phyloP scores from a whole-genome alignment of 2,329 filamentous ascomycete species.

The Stromatinia cepivora region DNA sequence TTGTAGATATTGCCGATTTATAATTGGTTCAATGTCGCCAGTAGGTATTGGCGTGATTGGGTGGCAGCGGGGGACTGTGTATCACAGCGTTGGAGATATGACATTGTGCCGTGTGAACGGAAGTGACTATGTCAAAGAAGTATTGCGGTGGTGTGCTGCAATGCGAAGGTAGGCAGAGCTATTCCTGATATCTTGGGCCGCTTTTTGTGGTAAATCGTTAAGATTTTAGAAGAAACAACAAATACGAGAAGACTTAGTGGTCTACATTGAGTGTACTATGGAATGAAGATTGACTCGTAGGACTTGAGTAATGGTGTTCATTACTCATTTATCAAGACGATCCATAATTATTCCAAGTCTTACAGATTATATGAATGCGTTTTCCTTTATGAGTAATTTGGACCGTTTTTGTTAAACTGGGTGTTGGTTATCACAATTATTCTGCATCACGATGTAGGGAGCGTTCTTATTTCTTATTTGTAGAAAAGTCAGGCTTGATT shows the following conservation, averaged over 20 bases:
- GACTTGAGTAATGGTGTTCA: not conserved
- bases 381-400: no score
- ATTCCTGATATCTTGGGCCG: not conserved
- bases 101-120: not conserved
- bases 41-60: not conserved
- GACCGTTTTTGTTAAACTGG: not conserved
- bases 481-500: conserved; percentile 1
- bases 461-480: not conserved
- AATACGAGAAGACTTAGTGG: not conserved
- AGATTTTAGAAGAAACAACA: not conserved
- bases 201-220: not conserved
- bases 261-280: not conserved
- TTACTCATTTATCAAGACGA: no score
- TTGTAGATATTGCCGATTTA: not conserved
- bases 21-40: not conserved
- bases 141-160: no score
- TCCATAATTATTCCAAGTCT: no score
- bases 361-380: no score
- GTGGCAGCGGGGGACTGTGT: not conserved
- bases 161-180: no score
- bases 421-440: not conserved
- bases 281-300: not conserved
- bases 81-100: not conserved
- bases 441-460: not conserved
- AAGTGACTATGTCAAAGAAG: not conserved